Percentiles rank a stretch among this genome's conserved stretches.
Conservation (phyloP, 176 grass and related monocot species). For the Urochloa ruziziensis region DNA sequence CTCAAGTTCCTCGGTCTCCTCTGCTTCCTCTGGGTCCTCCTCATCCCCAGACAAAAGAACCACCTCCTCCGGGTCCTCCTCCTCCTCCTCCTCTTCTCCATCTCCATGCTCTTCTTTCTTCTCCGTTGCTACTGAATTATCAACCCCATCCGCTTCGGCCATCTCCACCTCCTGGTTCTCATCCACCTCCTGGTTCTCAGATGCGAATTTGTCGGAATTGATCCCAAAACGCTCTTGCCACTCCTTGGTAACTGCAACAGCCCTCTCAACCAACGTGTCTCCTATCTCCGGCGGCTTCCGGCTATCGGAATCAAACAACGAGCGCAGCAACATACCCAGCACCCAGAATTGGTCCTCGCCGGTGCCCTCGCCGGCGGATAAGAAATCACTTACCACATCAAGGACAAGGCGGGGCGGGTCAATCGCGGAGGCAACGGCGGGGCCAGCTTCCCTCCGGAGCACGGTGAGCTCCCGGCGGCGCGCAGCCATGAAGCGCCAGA, state of each 20-base stretch:
- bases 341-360: slow-evolving; percentile 53
- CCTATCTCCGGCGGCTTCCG: slow-evolving; percentile 52
- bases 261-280: slow-evolving; percentile 67
- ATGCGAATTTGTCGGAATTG: slow-evolving; percentile 13
- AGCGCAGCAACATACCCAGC: slow-evolving; percentile 55
- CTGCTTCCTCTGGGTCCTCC: slow-evolving; percentile 21
- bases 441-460: slow-evolving; percentile 42
- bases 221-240: slow-evolving; percentile 55
- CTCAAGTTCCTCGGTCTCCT: slow-evolving; percentile 23
- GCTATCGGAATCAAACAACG: slow-evolving; percentile 43
- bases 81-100: neutral
- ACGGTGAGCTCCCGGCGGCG: slow-evolving; percentile 42
- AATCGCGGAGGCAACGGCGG: slow-evolving; percentile 50
- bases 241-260: slow-evolving; percentile 44
- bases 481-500: slow-evolving; percentile 60
- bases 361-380: slow-evolving; percentile 18
- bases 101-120: slow-evolving; percentile 33
- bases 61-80: slow-evolving; percentile 2
- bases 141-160: slow-evolving; percentile 1
- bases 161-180: slow-evolving; percentile 22
- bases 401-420: slow-evolving; percentile 71
- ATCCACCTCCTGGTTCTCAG: slow-evolving; percentile 4
- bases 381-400: slow-evolving; percentile 57
- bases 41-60: slow-evolving; percentile 1
- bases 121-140: neutral